A percentile compares a stretch with the other conserved stretches of the same genome.
Evolutionary conservation across 106 monocot species (phyloP).

Genomic region (Allium sativum): DNA sequence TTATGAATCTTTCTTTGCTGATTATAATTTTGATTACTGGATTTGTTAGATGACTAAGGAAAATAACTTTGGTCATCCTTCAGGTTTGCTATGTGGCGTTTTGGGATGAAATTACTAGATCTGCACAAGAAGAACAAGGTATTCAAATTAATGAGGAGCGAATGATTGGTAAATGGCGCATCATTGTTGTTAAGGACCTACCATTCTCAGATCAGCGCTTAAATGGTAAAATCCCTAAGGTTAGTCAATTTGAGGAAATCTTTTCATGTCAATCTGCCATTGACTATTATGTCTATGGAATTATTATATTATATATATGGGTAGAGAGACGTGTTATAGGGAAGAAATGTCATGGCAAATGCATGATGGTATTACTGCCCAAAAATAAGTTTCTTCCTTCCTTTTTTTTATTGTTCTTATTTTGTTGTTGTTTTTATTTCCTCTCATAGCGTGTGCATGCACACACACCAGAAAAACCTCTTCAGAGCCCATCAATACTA

Average conservation of each 20-base stretch:
- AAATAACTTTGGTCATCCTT: background rate
- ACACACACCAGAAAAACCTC: too few species aligned
- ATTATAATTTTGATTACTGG: background rate
- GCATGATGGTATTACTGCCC: too few species aligned
- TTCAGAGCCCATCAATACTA: too few species aligned
- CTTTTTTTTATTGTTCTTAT: too few species aligned
- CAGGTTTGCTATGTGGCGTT: slow-evolving; percentile 97
- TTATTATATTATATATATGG: too few species aligned
- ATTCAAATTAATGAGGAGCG: slow-evolving; percentile 34
- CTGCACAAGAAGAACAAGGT: slow-evolving; percentile 60
- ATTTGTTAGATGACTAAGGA: background rate
- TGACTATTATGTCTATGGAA: too few species aligned
- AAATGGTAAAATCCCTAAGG: slow-evolving; percentile 98
- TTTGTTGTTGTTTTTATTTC: too few species aligned
- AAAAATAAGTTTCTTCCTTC: too few species aligned
- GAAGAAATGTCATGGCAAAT: too few species aligned
- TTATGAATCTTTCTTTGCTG: background rate
- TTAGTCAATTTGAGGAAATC: slow-evolving; percentile 2
- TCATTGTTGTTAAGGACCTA: slow-evolving; percentile 73
- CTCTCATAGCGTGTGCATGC: too few species aligned
- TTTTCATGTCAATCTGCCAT: too few species aligned
- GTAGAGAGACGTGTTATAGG: too few species aligned
- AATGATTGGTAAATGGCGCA: slow-evolving; percentile 89
- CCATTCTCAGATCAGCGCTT: slow-evolving; percentile 94
- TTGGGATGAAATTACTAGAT: slow-evolving; percentile 91